Evolutionary conservation across 1,139 yeast species (phyloP).

Genomic region (Komagataea norvegica): DNA sequence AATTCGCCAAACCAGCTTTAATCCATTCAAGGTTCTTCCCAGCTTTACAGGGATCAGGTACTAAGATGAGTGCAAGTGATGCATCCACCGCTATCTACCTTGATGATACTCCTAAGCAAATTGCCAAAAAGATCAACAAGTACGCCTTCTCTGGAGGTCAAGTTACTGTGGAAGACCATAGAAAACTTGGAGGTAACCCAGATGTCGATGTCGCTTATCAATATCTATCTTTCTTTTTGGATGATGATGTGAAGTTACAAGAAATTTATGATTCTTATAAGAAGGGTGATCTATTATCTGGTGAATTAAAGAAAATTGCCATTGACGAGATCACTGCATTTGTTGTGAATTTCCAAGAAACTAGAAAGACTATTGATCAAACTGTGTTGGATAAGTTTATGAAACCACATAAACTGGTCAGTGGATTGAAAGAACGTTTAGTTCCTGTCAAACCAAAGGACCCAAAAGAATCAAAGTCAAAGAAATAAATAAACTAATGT

Average conservation of each 20-base stretch:
- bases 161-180: constrained; percentile 83
- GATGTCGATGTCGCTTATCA: constrained; percentile 96
- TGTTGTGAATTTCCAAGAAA: constrained; percentile 76
- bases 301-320: constrained; percentile 90
- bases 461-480: constrained; percentile 29
- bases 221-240: constrained; percentile 81
- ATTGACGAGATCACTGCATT: constrained; percentile 74
- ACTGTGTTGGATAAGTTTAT: constrained; percentile 67
- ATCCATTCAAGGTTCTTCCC: constrained; percentile 97
- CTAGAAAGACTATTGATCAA: constrained; percentile 64
- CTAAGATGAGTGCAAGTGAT: constrained; percentile 96
- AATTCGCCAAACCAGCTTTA: constrained; percentile 85
- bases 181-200: constrained; percentile 85
- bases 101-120: constrained; percentile 91
- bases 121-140: constrained; percentile 91
- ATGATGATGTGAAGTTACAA: constrained; percentile 78
- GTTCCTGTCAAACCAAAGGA: constrained; percentile 57
- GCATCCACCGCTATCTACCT: constrained; percentile 81
- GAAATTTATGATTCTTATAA: constrained; percentile 61
- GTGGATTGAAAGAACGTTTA: constrained; percentile 66
- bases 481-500: constrained; percentile 7
- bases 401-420: constrained; percentile 78
- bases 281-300: constrained; percentile 80
- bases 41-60: constrained; percentile 92
- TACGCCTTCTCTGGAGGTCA: constrained; percentile 97